phyloP scores from a whole-genome alignment of 2,329 filamentous ascomycete species.

The Lachnellula suecica region DNA sequence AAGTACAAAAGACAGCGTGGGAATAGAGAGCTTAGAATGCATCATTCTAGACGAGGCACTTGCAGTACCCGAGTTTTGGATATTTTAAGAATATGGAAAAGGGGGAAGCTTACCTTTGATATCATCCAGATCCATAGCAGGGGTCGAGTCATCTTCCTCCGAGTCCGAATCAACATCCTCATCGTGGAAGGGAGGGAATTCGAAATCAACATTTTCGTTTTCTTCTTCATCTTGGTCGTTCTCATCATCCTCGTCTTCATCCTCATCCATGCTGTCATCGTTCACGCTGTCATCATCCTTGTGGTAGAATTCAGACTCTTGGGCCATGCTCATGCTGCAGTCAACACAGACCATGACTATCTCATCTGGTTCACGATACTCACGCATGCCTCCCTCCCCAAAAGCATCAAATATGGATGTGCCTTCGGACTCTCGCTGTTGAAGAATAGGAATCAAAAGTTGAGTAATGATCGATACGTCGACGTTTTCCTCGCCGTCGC shows the following conservation, averaged over 20 bases:
- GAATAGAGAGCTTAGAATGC: too few relatives aligned
- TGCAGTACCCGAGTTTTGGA: too few relatives aligned
- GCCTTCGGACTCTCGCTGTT: not conserved
- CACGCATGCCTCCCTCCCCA: not conserved
- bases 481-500: constrained; percentile 1
- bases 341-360: constrained; percentile 2
- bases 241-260: not conserved
- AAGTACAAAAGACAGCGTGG: too few relatives aligned
- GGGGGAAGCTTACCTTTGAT: not conserved
- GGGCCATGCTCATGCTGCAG: constrained; percentile 1
- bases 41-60: too few relatives aligned
- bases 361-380: not conserved
- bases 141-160: not conserved
- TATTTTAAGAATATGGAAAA: too few relatives aligned
- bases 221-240: not conserved
- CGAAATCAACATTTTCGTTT: too few relatives aligned
- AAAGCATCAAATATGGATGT: constrained; percentile 3
- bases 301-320: not conserved
- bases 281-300: not conserved
- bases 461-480: constrained; percentile 4
- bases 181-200: too few relatives aligned
- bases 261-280: too few relatives aligned
- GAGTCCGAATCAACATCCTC: too few relatives aligned
- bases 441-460: not conserved
- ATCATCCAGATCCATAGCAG: not conserved